phyloP scores from a whole-genome alignment of 768 basidiomycete genomes.

The Artomyces pyxidatus region DNA sequence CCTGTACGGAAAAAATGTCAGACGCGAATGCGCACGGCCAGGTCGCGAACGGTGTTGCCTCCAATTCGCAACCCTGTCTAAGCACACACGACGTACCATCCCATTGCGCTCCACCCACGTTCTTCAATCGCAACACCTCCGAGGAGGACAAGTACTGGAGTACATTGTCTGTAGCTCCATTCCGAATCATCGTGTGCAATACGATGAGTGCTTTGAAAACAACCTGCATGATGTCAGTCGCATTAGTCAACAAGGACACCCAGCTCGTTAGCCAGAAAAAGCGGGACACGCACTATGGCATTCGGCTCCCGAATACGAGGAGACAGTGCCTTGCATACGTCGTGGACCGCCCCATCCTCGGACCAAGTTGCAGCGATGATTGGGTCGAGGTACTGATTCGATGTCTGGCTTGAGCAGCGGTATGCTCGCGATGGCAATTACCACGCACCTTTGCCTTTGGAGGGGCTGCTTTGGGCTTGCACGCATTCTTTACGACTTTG shows the following conservation, averaged over 20 bases:
- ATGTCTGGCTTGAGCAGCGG: neutral
- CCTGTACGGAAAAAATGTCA: constrained; percentile 35
- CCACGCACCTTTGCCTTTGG: constrained; percentile 84
- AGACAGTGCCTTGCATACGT: constrained; percentile 85
- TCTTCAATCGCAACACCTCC: constrained; percentile 74
- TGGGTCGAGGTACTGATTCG: constrained; percentile 81
- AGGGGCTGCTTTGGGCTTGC: constrained; percentile 92
- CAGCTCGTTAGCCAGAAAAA: neutral
- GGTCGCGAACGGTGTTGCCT: neutral
- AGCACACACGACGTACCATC: constrained; percentile 74
- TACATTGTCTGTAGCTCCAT: constrained; percentile 92
- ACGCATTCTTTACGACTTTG: constrained; percentile 93
- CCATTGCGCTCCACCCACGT: constrained; percentile 78
- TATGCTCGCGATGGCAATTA: neutral
- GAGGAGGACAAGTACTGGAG: constrained; percentile 73
- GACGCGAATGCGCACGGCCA: neutral
- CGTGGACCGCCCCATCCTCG: constrained; percentile 87
- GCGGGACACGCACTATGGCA: constrained; percentile 56
- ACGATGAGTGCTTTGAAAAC: constrained; percentile 98
- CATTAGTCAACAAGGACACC: constrained; percentile 2
- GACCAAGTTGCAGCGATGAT: constrained; percentile 97
- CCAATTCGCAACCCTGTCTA: neutral
- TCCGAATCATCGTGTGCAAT: constrained; percentile 93
- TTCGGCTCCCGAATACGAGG: constrained; percentile 88
- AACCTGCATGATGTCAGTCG: constrained; percentile 42